Percentiles rank a stretch among this genome's conserved stretches.
phyloP scores from a whole-genome alignment of 2,329 filamentous ascomycete genomes.

The Calonectria hawksworthii region DNA sequence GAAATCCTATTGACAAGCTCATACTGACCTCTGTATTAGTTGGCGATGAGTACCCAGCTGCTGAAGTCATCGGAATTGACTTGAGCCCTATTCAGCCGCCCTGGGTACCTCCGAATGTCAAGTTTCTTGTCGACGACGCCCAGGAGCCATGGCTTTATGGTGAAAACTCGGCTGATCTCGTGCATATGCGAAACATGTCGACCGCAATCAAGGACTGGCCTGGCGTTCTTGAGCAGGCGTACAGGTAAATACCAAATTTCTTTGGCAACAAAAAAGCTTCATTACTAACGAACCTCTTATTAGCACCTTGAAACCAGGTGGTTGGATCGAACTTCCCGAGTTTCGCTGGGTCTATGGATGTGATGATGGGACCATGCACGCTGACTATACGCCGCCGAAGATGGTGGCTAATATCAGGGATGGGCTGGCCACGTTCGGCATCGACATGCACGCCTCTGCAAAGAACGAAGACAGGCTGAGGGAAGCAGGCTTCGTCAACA shows the following conservation, averaged over 20 bases:
- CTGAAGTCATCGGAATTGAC: constrained; percentile 56
- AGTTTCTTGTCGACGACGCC: constrained; percentile 55
- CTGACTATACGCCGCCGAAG: constrained; percentile 43
- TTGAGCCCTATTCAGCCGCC: constrained; percentile 56
- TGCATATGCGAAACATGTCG: constrained; percentile 54
- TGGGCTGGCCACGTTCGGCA: constrained; percentile 47
- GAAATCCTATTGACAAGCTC: background rate
- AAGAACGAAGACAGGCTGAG: constrained; percentile 45
- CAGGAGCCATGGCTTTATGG: constrained; percentile 49
- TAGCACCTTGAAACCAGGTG: constrained; percentile 56
- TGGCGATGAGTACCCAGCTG: constrained; percentile 55
- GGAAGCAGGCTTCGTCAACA: constrained; percentile 57
- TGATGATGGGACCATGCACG: constrained; percentile 47
- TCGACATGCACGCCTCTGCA: constrained; percentile 49
- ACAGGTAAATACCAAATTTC: constrained; percentile 24
- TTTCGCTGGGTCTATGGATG: constrained; percentile 45
- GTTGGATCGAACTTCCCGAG: constrained; percentile 61
- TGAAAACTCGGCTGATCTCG: constrained; percentile 43
- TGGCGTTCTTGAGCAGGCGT: constrained; percentile 37
- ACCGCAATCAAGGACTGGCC: constrained; percentile 46
- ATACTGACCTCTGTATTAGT: constrained; percentile 36
- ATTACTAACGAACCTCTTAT: background rate
- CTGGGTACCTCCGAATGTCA: constrained; percentile 57
- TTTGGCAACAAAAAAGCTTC: background rate
- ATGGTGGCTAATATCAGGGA: constrained; percentile 48